Conservation (phyloP, 805 yeast genomes). For the Kodamaea lidongshanica region DNA sequence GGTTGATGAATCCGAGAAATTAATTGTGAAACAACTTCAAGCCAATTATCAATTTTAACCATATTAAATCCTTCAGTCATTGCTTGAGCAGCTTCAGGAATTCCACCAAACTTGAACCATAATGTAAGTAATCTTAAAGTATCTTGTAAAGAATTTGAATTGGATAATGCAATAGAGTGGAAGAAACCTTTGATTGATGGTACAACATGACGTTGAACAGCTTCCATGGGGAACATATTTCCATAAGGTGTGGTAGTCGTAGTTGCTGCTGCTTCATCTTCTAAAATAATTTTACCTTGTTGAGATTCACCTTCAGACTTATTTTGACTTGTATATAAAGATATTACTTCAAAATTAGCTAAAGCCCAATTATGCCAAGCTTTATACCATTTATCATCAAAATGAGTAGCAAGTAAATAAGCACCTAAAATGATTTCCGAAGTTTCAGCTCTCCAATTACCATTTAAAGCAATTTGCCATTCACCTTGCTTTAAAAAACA, state of each 20-base stretch:
- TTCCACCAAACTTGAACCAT: slow-evolving; percentile 96
- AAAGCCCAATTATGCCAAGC: slow-evolving; percentile 99
- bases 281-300: slow-evolving; percentile 19
- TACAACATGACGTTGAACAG: slow-evolving; percentile 80
- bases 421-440: slow-evolving; percentile 87
- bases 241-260: slow-evolving; percentile 4
- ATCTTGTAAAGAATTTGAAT: slow-evolving; percentile 85
- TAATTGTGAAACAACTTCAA: slow-evolving; percentile 91
- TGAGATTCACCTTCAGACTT: slow-evolving; percentile 25
- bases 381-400: slow-evolving; percentile 89
- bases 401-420: slow-evolving; percentile 88
- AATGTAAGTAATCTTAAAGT: slow-evolving; percentile 81
- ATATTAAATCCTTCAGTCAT: slow-evolving; percentile 84
- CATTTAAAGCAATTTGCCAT: slow-evolving; percentile 85
- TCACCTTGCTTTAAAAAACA: slow-evolving; percentile 97
- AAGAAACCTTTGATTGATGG: slow-evolving; percentile 96
- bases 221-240: slow-evolving; percentile 39
- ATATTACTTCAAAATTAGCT: slow-evolving; percentile 92
- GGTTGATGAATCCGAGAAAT: slow-evolving; percentile 97
- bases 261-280: slow-evolving; percentile 12
- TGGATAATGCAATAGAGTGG: slow-evolving; percentile 85
- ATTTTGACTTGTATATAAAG: slow-evolving; percentile 42
- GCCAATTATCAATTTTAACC: slow-evolving; percentile 90
- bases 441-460: slow-evolving; percentile 69
- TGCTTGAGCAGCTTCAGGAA: slow-evolving; percentile 84